These are phyloP conservation scores for Xylaria sp. DNA, from an alignment of 2,329 filamentous ascomycete genomes.

Conservation along the genomic window DNA sequence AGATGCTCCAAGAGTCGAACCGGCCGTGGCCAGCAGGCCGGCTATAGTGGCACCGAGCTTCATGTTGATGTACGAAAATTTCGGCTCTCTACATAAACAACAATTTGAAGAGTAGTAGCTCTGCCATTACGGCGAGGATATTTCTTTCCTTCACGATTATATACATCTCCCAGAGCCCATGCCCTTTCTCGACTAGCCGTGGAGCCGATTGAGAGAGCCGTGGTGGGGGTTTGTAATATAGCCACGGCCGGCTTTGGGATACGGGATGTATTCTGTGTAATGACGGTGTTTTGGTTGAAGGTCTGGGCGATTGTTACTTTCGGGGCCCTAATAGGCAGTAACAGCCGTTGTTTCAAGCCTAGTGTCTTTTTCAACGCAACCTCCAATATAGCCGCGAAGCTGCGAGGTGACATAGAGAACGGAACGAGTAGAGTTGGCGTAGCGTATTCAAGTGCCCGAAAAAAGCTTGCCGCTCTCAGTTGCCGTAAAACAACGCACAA, in stretches of 20 bases:
- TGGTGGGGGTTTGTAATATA: constrained; percentile 14
- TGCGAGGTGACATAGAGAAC: background rate
- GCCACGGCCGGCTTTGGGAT: constrained; percentile 1
- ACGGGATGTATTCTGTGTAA: constrained; percentile 7
- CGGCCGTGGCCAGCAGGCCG: constrained; percentile 15
- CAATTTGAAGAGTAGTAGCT: no score
- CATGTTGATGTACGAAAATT: constrained; percentile 13
- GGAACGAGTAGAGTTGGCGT: background rate
- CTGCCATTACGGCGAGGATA: background rate
- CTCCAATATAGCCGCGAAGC: constrained; percentile 20
- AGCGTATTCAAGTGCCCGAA: background rate
- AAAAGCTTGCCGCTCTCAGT: background rate
- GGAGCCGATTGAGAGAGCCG: constrained; percentile 15
- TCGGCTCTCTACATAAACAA: background rate
- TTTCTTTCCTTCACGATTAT: background rate
- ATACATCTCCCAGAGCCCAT: background rate
- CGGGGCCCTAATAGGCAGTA: constrained; percentile 3
- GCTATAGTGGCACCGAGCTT: constrained; percentile 8
- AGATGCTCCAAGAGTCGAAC: constrained; percentile 25
- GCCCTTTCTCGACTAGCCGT: background rate
- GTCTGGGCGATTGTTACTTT: background rate
- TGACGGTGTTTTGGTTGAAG: background rate
- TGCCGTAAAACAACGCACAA: background rate
- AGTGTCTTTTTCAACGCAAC: constrained; percentile 1
- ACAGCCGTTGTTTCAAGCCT: constrained; percentile 4